Base-by-base conservation (phyloP, 2,329 filamentous ascomycete genomes). In the Sporothrix euskadiensis region DNA sequence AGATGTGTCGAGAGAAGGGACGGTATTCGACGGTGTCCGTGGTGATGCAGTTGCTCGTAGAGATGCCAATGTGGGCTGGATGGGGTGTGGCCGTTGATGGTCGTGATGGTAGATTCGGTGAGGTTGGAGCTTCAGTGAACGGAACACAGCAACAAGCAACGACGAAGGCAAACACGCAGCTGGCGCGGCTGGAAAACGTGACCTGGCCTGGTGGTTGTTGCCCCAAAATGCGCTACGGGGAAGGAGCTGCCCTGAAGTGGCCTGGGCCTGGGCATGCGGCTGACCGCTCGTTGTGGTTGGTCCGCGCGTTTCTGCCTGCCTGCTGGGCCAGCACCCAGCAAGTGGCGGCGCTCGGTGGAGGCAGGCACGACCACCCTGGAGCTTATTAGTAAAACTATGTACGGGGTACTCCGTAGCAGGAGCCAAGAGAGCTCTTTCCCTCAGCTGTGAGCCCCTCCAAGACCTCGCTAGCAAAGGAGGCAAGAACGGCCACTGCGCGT, bases 111-210 rank as follows among this genome's bases (percentile, higher is more conserved):
- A 49, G 19, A 22, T 14, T 52, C 66, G 16, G n/a, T 32, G 65
- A n/a, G 32, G 26, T 65, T 71, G 68, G 72, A 70, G 75, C 76
- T 75, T 75, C 71, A 74, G 14, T 14, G 44, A 19, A 49, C 59
- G 59, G 44, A 41, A 66, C 61, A 66, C n/a, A 30, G 39, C 39
- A 66, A 39, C 57, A n/a, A n/a, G 57, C 56, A 22, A 66, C n/a
- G n/a, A 30, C 71, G 73, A 77, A 80, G 79, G 79, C 79, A 80
- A 78, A 78, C 79, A 79, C 77, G 76, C 76, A 79, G 79, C 79
- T 80, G 79, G 79, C 79, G 79, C 78, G 79, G 79, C 78, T 76
- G 71, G 75, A 73, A 76, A 76, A 76, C 75, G 75, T 76, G 75
- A 76, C 75, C 74, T 72, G 69, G 69, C 57, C 47, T 63, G 32